phyloP scores from a whole-genome alignment of 768 basidiomycete species.

The Lentinula edodes region DNA sequence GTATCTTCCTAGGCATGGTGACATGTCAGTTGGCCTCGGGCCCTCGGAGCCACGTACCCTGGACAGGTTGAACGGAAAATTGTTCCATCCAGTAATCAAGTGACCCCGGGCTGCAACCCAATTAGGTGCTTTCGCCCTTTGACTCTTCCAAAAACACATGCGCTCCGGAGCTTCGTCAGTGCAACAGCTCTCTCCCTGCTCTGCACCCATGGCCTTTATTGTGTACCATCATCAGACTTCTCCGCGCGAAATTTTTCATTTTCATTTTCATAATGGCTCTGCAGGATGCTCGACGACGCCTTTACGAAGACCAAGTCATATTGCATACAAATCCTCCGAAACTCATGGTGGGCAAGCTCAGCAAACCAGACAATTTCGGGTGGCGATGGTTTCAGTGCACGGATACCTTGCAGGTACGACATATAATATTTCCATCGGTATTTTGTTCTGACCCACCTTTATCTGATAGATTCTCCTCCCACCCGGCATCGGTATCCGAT shows the following conservation, averaged over 20 bases:
- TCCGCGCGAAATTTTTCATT: neutral
- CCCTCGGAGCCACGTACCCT: neutral
- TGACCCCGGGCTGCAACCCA: neutral
- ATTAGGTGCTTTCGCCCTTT: neutral
- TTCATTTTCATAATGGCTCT: neutral
- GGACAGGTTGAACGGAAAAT: neutral
- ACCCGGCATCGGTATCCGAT: neutral
- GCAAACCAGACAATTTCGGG: slow-evolving; percentile 1
- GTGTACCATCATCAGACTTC: neutral
- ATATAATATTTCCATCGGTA: neutral
- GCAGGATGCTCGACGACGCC: neutral
- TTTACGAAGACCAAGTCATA: slow-evolving; percentile 3
- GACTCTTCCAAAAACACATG: neutral
- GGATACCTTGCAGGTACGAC: neutral
- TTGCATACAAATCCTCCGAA: neutral
- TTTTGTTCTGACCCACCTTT: neutral
- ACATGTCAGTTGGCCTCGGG: too few relatives aligned
- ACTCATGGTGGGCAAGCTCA: neutral
- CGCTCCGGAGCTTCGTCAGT: neutral
- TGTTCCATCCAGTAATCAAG: neutral
- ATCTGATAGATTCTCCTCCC: neutral
- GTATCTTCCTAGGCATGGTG: neutral
- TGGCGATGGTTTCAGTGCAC: slow-evolving; percentile 4
- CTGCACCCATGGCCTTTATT: neutral
- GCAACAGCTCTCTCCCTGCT: neutral